Evolutionary conservation across 1,284 basidiomycete species (phyloP).

Genomic region (Ganoderma sinense): DNA sequence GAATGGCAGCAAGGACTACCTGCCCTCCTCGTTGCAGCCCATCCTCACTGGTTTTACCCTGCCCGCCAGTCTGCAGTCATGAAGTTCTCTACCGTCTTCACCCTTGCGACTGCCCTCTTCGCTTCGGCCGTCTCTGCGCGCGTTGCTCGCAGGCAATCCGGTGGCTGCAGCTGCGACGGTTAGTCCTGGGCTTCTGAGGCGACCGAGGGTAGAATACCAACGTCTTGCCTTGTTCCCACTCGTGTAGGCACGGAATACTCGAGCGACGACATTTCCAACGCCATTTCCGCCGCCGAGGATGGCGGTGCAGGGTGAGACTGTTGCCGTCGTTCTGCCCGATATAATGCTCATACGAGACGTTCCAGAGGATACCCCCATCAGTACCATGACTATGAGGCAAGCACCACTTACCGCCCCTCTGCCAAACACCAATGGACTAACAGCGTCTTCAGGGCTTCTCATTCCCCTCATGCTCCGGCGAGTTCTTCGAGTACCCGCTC

Average conservation of each 20-base stretch:
- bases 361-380: slow-evolving; percentile 38
- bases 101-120: slow-evolving; percentile 27
- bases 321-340: background rate
- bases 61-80: slow-evolving; percentile 16
- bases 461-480: slow-evolving; percentile 39
- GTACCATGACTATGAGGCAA: slow-evolving; percentile 38
- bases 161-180: slow-evolving; percentile 37
- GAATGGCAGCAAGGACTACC: background rate
- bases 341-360: background rate
- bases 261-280: slow-evolving; percentile 15
- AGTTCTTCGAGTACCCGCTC: slow-evolving; percentile 46
- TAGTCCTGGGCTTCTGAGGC: background rate
- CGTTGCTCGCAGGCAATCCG: slow-evolving; percentile 30
- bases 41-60: background rate
- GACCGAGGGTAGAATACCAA: slow-evolving; percentile 9
- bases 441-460: slow-evolving; percentile 34
- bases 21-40: background rate
- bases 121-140: slow-evolving; percentile 25
- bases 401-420: background rate
- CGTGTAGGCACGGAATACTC: slow-evolving; percentile 9
- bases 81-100: slow-evolving; percentile 29
- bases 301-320: slow-evolving; percentile 29
- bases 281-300: slow-evolving; percentile 29
- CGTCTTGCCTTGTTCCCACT: background rate
- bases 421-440: background rate